These are phyloP conservation scores for Gossypium thurberi DNA, from an alignment of 345 rosid species.

Conservation along the genomic window DNA sequence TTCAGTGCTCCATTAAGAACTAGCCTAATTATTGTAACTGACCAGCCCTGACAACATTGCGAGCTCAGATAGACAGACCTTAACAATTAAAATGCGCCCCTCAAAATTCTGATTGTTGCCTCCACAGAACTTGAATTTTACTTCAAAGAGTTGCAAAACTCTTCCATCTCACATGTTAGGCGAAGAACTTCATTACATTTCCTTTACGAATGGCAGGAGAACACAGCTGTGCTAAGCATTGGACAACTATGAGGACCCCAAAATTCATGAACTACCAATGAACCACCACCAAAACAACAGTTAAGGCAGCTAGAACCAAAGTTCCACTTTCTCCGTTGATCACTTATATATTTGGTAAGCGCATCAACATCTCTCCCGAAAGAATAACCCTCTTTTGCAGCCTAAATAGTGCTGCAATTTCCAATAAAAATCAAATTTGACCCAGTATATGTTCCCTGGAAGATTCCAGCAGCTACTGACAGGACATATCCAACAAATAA, in stretches of 20 bases:
- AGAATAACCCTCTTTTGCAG: conserved; percentile 13
- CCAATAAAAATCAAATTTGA: conserved; percentile 13
- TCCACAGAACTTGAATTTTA: conserved; percentile 20
- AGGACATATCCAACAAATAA: conserved; percentile 8
- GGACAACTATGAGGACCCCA: conserved; percentile 18
- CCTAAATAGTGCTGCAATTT: conserved; percentile 1
- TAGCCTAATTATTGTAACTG: conserved; percentile 27
- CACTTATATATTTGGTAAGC: conserved; percentile 8
- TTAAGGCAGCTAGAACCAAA: conserved; percentile 19
- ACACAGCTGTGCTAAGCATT: conserved; percentile 14
- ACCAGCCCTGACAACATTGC: conserved; percentile 25
- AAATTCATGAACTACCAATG: conserved; percentile 18
- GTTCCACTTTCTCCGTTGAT: neutral
- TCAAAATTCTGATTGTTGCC: conserved; percentile 19
- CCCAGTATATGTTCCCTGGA: neutral
- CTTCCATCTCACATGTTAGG: conserved; percentile 3
- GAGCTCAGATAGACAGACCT: conserved; percentile 22
- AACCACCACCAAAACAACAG: conserved; percentile 15
- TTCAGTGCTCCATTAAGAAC: conserved; percentile 23
- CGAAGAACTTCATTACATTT: conserved; percentile 10
- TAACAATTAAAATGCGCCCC: conserved; percentile 16
- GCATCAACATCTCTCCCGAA: conserved; percentile 13
- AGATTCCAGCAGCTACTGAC: conserved; percentile 16
- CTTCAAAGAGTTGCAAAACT: conserved; percentile 19
- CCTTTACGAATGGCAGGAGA: conserved; percentile 1